Conservation (phyloP, 2,329 filamentous ascomycete genomes). For the Diaporthe batatas region DNA sequence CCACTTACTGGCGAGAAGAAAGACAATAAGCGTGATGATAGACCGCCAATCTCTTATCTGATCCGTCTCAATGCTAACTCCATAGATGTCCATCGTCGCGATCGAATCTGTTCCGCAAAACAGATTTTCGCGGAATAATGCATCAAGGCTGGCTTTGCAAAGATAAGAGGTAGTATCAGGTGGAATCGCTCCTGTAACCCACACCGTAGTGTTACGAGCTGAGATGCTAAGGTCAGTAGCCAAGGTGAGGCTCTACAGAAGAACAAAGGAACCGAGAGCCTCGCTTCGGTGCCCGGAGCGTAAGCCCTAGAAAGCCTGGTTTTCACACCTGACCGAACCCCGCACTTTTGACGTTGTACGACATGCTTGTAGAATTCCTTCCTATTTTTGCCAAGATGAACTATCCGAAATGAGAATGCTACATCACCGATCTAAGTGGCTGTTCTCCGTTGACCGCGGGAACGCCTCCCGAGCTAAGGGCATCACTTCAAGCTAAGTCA, state of each 20-base stretch:
- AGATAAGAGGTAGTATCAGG: neutral
- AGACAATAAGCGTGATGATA: constrained; percentile 77
- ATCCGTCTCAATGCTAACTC: constrained; percentile 59
- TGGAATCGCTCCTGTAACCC: neutral
- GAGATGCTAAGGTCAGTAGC: neutral
- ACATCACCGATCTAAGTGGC: neutral
- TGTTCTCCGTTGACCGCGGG: neutral
- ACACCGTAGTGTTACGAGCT: neutral
- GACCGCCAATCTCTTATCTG: constrained; percentile 76
- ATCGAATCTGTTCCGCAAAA: neutral
- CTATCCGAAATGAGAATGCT: neutral
- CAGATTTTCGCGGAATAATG: no score
- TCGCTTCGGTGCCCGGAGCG: neutral
- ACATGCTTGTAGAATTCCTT: neutral
- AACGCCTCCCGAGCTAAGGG: neutral
- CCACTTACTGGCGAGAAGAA: constrained; percentile 76
- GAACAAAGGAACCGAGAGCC: neutral
- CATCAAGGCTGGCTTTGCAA: neutral
- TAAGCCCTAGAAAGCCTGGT: constrained; percentile 9
- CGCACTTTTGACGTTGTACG: neutral
- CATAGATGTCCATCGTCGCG: neutral
- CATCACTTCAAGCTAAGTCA: neutral
- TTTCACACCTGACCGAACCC: neutral
- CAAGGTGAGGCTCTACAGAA: neutral
- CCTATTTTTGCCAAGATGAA: neutral